phyloP scores from a whole-genome alignment of 371 early-diverging fungal species.

The Mucor ambiguus region DNA sequence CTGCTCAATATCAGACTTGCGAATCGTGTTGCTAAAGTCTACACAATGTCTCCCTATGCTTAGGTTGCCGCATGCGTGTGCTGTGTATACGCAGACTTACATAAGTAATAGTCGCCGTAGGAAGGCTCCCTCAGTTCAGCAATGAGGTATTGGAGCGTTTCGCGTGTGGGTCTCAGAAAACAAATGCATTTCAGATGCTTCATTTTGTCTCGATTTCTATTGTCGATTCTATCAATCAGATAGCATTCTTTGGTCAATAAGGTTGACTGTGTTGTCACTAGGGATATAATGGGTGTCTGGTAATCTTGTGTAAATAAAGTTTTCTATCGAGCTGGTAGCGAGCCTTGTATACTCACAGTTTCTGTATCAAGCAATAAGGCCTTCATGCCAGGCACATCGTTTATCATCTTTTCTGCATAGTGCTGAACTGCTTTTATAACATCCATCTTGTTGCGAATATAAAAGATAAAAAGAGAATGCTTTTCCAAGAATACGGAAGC shows the following conservation, averaged over 20 bases:
- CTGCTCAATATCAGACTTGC: conserved; percentile 87
- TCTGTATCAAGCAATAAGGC: conserved; percentile 91
- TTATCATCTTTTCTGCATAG: conserved; percentile 91
- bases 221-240: conserved; percentile 92
- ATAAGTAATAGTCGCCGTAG: conserved; percentile 94
- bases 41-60: conserved; percentile 54
- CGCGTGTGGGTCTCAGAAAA: conserved; percentile 86
- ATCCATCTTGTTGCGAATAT: conserved; percentile 56
- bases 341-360: conserved; percentile 65
- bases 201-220: conserved; percentile 85
- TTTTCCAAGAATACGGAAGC: too few relatives aligned
- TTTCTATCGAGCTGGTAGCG: background rate
- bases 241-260: conserved; percentile 91
- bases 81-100: conserved; percentile 49
- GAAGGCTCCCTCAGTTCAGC: conserved; percentile 90
- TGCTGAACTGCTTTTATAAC: conserved; percentile 79
- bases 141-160: conserved; percentile 80
- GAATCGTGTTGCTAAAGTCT: conserved; percentile 91
- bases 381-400: conserved; percentile 94
- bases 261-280: conserved; percentile 88
- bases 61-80: conserved; percentile 87
- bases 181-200: conserved; percentile 92
- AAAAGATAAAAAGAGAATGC: background rate
- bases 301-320: background rate
- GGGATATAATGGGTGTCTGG: conserved; percentile 91